Conservation (phyloP, 2,329 filamentous ascomycete genomes). For the Aspergillus fumigatiaffinis region DNA sequence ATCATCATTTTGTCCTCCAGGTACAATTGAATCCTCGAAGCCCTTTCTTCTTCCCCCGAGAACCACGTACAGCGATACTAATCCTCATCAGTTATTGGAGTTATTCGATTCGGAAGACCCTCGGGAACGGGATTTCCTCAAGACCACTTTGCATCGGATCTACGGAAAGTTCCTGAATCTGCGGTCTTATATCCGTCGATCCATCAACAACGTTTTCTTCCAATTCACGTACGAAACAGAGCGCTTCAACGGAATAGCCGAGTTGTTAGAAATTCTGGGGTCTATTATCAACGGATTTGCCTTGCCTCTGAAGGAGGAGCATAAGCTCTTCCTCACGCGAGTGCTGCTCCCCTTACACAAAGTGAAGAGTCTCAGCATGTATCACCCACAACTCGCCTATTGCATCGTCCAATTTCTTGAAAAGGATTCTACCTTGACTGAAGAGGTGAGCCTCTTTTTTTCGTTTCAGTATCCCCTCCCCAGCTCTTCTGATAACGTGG, state of each 20-base stretch:
- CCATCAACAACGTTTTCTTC: constrained; percentile 99
- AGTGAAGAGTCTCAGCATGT: constrained; percentile 99
- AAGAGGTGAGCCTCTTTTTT: constrained; percentile 64
- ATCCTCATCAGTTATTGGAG: constrained; percentile 67
- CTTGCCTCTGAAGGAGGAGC: constrained; percentile 92
- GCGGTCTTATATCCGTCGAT: constrained; percentile 92
- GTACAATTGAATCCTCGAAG: constrained; percentile 32
- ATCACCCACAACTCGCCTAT: constrained; percentile 95
- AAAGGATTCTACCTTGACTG: constrained; percentile 93
- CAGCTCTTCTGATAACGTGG: constrained; percentile 2
- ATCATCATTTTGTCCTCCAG: constrained; percentile 92
- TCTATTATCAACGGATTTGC: constrained; percentile 99
- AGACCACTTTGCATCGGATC: constrained; percentile 95
- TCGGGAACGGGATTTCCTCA: constrained; percentile 91
- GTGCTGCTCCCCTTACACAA: constrained; percentile 94
- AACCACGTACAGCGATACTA: constrained; percentile 1
- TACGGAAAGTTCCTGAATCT: constrained; percentile 99
- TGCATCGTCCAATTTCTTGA: constrained; percentile 99
- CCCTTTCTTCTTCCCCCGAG: neutral
- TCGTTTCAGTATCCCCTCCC: neutral
- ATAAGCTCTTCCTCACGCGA: constrained; percentile 94
- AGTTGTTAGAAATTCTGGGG: constrained; percentile 91
- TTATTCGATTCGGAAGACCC: constrained; percentile 98
- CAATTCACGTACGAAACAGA: constrained; percentile 99
- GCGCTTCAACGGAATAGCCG: constrained; percentile 95